phyloP scores from a whole-genome alignment of 2,329 filamentous ascomycete species.

The Thelonectria discophora region DNA sequence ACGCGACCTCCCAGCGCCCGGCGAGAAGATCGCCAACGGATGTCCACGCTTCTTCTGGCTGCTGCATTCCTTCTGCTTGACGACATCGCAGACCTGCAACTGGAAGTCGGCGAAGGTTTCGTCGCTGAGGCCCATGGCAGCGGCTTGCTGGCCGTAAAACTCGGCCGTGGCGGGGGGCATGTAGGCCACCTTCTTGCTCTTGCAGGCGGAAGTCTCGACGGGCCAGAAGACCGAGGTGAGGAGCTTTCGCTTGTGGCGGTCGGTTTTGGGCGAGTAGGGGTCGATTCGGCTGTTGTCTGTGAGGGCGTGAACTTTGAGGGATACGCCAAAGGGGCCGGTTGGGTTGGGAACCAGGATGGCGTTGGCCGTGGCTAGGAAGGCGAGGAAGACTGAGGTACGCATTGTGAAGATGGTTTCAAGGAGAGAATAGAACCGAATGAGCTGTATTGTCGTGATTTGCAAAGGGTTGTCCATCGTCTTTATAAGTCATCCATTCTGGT shows the following conservation, averaged over 20 bases:
- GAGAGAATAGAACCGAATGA: not conserved
- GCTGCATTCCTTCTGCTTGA: constrained; percentile 23
- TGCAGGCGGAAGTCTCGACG: constrained; percentile 38
- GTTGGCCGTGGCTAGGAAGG: constrained; percentile 28
- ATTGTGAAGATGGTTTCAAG: constrained; percentile 23
- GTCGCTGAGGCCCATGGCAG: constrained; percentile 43
- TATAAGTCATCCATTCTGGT: not conserved
- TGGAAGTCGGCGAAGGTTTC: constrained; percentile 42
- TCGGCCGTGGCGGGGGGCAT: constrained; percentile 47
- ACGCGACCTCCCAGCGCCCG: constrained; percentile 55
- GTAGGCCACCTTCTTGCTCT: constrained; percentile 37
- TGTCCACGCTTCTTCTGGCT: constrained; percentile 38
- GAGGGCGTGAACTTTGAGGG: constrained; percentile 38
- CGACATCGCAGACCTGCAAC: constrained; percentile 40
- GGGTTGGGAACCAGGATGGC: constrained; percentile 43
- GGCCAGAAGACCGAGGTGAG: constrained; percentile 47
- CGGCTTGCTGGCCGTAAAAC: constrained; percentile 41
- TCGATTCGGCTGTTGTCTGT: constrained; percentile 46
- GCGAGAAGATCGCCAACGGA: constrained; percentile 50
- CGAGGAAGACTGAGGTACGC: constrained; percentile 28
- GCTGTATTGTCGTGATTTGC: not conserved
- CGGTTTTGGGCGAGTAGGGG: constrained; percentile 39
- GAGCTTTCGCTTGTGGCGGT: constrained; percentile 39
- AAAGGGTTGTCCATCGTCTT: not conserved
- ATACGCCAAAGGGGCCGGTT: constrained; percentile 44